Conservation (phyloP, 2,329 filamentous ascomycete genomes). For the Bimuria novae-zelandiae region DNA sequence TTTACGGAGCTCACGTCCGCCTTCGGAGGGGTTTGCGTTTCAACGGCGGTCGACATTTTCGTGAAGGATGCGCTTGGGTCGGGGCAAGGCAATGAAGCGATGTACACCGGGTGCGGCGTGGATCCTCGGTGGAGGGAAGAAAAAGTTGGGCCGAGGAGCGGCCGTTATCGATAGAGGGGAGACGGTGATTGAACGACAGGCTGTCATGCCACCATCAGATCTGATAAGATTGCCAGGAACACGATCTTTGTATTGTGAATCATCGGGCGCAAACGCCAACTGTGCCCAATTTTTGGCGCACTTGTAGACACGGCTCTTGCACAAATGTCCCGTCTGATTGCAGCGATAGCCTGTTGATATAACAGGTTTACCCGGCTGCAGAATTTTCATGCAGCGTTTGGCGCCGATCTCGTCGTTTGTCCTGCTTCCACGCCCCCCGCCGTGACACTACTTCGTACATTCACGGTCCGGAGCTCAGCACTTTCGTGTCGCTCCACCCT, state of each 20-base stretch:
- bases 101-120: background rate
- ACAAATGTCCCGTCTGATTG: slow-evolving; percentile 22
- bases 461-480: slow-evolving; percentile 17
- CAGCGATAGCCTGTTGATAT: slow-evolving; percentile 16
- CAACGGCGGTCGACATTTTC: slow-evolving; percentile 35
- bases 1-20: slow-evolving; percentile 45
- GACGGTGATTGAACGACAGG: slow-evolving; percentile 1
- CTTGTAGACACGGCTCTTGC: slow-evolving; percentile 17
- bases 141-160: slow-evolving; percentile 17
- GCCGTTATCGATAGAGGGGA: slow-evolving; percentile 2
- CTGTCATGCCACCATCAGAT: slow-evolving; percentile 35
- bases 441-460: slow-evolving; percentile 17
- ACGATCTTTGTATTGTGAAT: slow-evolving; percentile 21
- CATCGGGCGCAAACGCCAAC: background rate
- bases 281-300: slow-evolving; percentile 12
- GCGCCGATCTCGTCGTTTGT: slow-evolving; percentile 26
- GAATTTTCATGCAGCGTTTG: slow-evolving; percentile 31
- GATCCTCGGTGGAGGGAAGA: background rate
- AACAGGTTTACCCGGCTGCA: slow-evolving; percentile 29
- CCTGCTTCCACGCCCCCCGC: slow-evolving; percentile 23
- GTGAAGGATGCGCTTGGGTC: slow-evolving; percentile 17
- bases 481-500: slow-evolving; percentile 18
- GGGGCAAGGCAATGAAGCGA: slow-evolving; percentile 2
- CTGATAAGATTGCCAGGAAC: slow-evolving; percentile 28
- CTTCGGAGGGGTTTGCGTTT: slow-evolving; percentile 50